Base-by-base conservation (phyloP, 805 yeast species). In the Saturnispora sekii region DNA sequence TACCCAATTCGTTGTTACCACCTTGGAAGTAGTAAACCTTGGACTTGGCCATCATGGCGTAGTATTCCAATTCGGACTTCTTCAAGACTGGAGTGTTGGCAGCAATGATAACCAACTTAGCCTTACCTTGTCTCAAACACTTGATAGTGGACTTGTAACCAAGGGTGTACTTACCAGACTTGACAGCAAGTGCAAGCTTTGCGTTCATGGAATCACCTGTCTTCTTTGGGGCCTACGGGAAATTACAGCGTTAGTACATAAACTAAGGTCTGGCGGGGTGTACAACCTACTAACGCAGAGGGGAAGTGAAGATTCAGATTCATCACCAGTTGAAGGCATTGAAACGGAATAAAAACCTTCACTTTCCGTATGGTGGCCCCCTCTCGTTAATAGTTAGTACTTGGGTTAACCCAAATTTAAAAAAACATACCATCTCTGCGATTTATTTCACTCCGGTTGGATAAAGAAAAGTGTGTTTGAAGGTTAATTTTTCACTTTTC, bases 1-100 rank as follows among this genome's bases (percentile, higher is more conserved):
- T 93, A 80, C 97, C 97, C 69, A 90, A 86, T 79, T 90, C 97
- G 77, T 90, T 90, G 96, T 90, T 90, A 74, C 96, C 95, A 80
- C 97, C 97, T 76, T 83, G 93, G 95, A 89, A 93, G 89, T 89
- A 94, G 93, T 90, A 89, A 59, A 81, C 83, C 67, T 79, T 79
- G 70, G 96, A 85, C 86, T 89, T 90, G 71, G 97, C 84, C 72
- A 93, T 84, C 98, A 93, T 90, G 68, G 97, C 97, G 87, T 93
- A 93, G 84, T 93, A 93, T 81, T 93, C 98, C 73, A 93, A 82
- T 83, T 93, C 99, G 62, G 97, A 87, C 80, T 93, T 90, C 84
- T 97, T 90, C 74, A 93, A 84, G 66, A 90, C 95, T 77, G 98
- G 98, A 67, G 97, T 93, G 93, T 93, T 93, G 70, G 94, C 93